A percentile compares a stretch with the other conserved stretches of the same genome.
Conservation (phyloP, 352 stramenopile genomes). For the Phytophthora uliginosa region DNA sequence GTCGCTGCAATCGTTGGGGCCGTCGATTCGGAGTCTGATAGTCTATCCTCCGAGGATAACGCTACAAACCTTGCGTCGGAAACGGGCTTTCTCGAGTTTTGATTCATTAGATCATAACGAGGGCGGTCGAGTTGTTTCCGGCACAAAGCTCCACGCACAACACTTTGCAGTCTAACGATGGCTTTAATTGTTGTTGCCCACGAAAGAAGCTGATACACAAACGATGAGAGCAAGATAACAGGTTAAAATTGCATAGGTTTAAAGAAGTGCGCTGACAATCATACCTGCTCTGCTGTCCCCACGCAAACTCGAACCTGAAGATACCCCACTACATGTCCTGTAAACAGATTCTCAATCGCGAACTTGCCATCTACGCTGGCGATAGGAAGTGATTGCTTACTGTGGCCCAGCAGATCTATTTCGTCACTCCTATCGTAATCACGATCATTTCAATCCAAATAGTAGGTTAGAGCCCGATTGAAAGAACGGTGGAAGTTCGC, state of each 20-base stretch:
- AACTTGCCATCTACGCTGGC: slow-evolving; percentile 44
- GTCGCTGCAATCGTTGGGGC: not conserved
- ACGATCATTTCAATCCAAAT: not conserved
- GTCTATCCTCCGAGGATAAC: not conserved
- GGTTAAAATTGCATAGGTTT: not conserved
- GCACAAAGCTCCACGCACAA: slow-evolving; percentile 37
- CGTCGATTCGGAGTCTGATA: not conserved
- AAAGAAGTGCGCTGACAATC: not conserved
- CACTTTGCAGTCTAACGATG: slow-evolving; percentile 48
- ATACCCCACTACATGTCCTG: slow-evolving; percentile 37
- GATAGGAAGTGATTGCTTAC: slow-evolving; percentile 29
- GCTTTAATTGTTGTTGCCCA: slow-evolving; percentile 36
- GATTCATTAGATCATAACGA: not conserved
- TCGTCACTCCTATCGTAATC: not conserved
- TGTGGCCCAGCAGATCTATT: not conserved
- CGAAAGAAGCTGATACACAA: slow-evolving; percentile 33
- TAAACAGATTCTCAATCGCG: slow-evolving; percentile 58
- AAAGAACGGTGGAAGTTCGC: not conserved
- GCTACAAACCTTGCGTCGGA: not conserved
- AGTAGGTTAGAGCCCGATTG: not conserved
- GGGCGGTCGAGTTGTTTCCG: slow-evolving; percentile 7
- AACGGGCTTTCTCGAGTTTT: not conserved
- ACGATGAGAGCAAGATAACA: not conserved
- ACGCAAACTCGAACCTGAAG: slow-evolving; percentile 48
- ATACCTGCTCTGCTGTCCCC: slow-evolving; percentile 69